Base-by-base conservation (phyloP, 495 filamentous ascomycete species). In the Penicillium pancosmium region DNA sequence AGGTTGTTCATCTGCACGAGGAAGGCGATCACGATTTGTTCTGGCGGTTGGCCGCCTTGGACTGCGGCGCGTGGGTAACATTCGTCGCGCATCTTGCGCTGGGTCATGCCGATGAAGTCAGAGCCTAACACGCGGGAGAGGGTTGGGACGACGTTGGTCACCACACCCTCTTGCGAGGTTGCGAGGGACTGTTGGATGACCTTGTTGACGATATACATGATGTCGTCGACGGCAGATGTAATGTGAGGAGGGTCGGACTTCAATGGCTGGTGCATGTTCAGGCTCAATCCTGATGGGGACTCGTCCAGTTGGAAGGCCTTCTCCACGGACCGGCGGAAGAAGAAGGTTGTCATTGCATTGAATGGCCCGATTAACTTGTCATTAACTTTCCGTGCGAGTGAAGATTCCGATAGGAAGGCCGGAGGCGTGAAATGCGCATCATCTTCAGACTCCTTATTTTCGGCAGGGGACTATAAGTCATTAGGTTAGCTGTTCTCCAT, bases 231-330 rank as follows among this genome's bases (percentile, higher is more conserved):
- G 1, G 94, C 91, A 0, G 92, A 95, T 52, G 92, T 93, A 66
- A 98, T 96, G 64, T 89, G 95, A 10, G 94, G 94, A 10, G 91
- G 84, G 65, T 92, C 91, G 2, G 86, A 78, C 46, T 74, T 75
- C 41, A 96, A 80, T 8, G 87, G 72, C 55, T 80, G 88, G 53
- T 80, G 86, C 15, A 83, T 80, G 64, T 88, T 91, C 35, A 98
- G 75, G 4, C 87, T 88, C 31, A 97, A 78, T 43, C 90, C 91
- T 0, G 81, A 78, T 0, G 94, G 93, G n/a, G 86, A 83, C 73
- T 98, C 95, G 69, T 98, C 95, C n/a, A 98, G 80, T 72, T 98
- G 94, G 73, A 98, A 98, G 4, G 94, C 92, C 69, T 94, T 97
- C 65, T 98, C 94, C 12, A 98, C 91, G 15, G 91, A 95, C 48